Percentiles rank a stretch among this genome's conserved stretches.
phyloP scores from a whole-genome alignment of 2,329 filamentous ascomycete species.

The Colletotrichum endophyticum region DNA sequence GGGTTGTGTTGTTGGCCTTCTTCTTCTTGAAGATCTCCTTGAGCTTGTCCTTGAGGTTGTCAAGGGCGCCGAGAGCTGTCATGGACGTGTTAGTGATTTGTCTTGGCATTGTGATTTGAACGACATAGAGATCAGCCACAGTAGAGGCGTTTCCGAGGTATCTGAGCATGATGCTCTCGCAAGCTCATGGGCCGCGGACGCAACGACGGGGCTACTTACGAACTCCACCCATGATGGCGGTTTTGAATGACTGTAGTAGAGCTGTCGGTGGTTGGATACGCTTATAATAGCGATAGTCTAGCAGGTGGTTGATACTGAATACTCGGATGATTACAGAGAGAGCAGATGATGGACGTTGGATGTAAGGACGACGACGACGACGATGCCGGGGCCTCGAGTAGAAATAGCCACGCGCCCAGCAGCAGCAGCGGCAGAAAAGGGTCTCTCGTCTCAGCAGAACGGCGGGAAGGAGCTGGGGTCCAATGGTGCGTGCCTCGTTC shows the following conservation, averaged over 20 bases:
- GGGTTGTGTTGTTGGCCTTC: slow-evolving; percentile 38
- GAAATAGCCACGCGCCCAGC: slow-evolving; percentile 5
- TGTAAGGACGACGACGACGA: not conserved
- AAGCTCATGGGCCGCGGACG: not conserved
- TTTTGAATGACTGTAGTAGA: not conserved
- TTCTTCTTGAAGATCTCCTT: slow-evolving; percentile 58
- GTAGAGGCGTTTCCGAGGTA: not conserved
- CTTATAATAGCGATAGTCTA: not conserved
- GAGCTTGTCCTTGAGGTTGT: slow-evolving; percentile 62
- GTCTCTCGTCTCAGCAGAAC: slow-evolving; percentile 14
- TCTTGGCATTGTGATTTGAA: not conserved
- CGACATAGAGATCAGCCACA: not conserved
- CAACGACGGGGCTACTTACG: slow-evolving; percentile 42
- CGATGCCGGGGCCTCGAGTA: not conserved
- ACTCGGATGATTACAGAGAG: not conserved
- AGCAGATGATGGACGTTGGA: not conserved
- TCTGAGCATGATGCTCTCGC: not conserved
- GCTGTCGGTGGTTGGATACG: not conserved
- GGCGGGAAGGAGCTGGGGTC: not conserved
- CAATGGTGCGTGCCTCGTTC: not conserved
- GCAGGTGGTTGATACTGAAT: not conserved
- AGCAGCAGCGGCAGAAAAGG: not conserved
- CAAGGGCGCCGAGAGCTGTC: slow-evolving; percentile 53
- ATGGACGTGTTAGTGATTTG: not conserved
- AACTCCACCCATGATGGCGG: slow-evolving; percentile 55